Evolutionary conservation across 352 stramenopile genomes (phyloP), one percentile per base, ranked within the genome.

Genomic region (Pythium scleroteichum): DNA sequence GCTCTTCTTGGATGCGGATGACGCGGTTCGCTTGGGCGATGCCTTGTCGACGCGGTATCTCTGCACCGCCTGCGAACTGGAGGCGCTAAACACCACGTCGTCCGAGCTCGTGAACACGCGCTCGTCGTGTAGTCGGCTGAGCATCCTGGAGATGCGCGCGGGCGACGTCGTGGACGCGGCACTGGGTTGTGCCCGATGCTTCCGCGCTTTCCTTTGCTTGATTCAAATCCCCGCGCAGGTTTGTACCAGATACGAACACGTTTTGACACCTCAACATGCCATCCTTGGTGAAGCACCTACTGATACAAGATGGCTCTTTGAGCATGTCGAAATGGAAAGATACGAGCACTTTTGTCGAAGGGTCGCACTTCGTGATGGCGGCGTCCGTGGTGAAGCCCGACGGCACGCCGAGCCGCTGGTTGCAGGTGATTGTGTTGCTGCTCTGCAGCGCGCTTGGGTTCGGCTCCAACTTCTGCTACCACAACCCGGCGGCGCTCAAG

Each of bases 31-130:
- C 3, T 5, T 6, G 29, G 27, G 1, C 26, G 27, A 5, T 0
- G 19, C 20, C 27, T 47, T n/a, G 3, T 19, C 29, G 24, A 24
- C 40, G 51, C 42, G 39, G 46, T 59, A 56, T 29, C 47, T 51
- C 42, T 38, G 59, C 54, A 59, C 49, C 33, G 53, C 57, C 44
- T 52, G 38, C 16, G 52, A 59, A 20, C 52, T 66, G 2, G 57
- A 55, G 13, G 53, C 57, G 54, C 66, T 62, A 14, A 79, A 55
- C 5, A 90, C 72, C 57, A 90, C 75, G 62, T 91, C 81, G 9
- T 84, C 62, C 0, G 79, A 91, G 57, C 71, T 78, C 23, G 68
- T 66, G 61, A 91, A 91, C 47, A 89, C 77, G 67, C 79, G 81
- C 62, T 68, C 68, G 53, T 88, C 79, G 50, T 85, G 64, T 17